phyloP scores from a whole-genome alignment of 805 yeast species.

The Clavispora asparagi region DNA sequence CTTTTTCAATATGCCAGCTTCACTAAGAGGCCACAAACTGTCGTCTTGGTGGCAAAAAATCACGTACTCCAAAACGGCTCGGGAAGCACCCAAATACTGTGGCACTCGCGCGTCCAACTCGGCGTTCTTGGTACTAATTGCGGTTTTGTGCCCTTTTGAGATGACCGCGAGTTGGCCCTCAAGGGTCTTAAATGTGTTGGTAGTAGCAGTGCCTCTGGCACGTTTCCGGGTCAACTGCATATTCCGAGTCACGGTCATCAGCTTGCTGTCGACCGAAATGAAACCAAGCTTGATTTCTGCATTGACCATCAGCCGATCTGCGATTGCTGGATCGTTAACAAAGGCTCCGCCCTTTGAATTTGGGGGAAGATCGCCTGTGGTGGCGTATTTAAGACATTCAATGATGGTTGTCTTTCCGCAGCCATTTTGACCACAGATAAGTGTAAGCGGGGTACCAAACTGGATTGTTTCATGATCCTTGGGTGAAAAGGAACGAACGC shows the following conservation, averaged over 20 bases:
- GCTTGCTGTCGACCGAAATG: conserved; percentile 61
- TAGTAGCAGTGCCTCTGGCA: conserved; percentile 28
- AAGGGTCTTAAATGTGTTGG: conserved; percentile 72
- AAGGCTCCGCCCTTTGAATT: conserved; percentile 95
- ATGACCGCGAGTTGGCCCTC: conserved; percentile 82
- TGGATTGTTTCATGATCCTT: conserved; percentile 78
- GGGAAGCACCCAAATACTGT: conserved; percentile 77
- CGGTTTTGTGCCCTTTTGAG: conserved; percentile 60
- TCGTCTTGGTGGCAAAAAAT: conserved; percentile 98
- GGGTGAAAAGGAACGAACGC: conserved; percentile 89
- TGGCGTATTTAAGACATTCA: conserved; percentile 88
- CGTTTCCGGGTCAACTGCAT: conserved; percentile 68
- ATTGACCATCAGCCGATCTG: conserved; percentile 68
- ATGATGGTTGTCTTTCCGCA: conserved; percentile 95
- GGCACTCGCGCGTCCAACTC: conserved; percentile 85
- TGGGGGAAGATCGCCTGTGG: conserved; percentile 96
- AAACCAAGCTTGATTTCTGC: conserved; percentile 92
- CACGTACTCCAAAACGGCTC: conserved; percentile 84
- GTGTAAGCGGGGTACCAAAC: conserved; percentile 84
- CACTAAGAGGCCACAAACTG: conserved; percentile 92
- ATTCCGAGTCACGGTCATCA: conserved; percentile 82
- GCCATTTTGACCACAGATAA: conserved; percentile 94
- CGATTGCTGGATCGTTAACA: conserved; percentile 83
- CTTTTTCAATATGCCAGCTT: conserved; percentile 82
- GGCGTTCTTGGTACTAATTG: conserved; percentile 74